Base-by-base conservation (phyloP, 495 filamentous ascomycete genomes). In the Neurospora sp. region DNA sequence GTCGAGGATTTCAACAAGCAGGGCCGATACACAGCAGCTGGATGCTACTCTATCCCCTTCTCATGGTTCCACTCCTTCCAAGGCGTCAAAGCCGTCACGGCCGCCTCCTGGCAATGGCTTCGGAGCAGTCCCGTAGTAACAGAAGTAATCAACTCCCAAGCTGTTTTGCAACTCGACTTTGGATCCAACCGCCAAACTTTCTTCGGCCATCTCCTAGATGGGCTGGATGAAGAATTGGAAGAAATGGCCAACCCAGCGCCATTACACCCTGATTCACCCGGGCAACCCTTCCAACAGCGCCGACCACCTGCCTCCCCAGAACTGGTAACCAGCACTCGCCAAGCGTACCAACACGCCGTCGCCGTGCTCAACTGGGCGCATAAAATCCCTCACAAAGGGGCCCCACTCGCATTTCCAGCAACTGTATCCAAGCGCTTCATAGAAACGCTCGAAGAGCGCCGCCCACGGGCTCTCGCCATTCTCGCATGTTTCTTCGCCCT, bases 11-110 rank as follows among this genome's bases (percentile, higher is more conserved):
- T 61, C 53, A 35, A 65, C 27, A 65, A 35, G 14, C 53, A 65
- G 3, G 53, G 53, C 12, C 22, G 53, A 65, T 65, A 65, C 22
- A 18, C 53, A 65, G 39, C 75, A 8, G 70, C 78, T 0, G 76
- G 79, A 4, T 75, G 79, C 35, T 88, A 89, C 74, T 75, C 77
- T 7, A 76, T 88, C 22, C 87, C 87, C 12, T 77, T 88, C 7
- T 83, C 84, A 0, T 88, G 85, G 85, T 88, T 89, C 69, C 86
- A 88, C 71, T 82, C 86, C n/a, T 88, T 88, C 76, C 87, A 88
- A 71, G 87, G 87, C 16, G 84, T 88, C 68, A 88, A 89, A 65
- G 84, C 86, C 31, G 80, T 86, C 73, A 85, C 84, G 2, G 82
- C 85, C 8, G 81, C 83, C 8, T 84, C 83, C 14, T 86, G 85